Evolutionary conservation across 164 flowering plant genomes (phyloP).

Genomic region (Sextonia rubra): DNA sequence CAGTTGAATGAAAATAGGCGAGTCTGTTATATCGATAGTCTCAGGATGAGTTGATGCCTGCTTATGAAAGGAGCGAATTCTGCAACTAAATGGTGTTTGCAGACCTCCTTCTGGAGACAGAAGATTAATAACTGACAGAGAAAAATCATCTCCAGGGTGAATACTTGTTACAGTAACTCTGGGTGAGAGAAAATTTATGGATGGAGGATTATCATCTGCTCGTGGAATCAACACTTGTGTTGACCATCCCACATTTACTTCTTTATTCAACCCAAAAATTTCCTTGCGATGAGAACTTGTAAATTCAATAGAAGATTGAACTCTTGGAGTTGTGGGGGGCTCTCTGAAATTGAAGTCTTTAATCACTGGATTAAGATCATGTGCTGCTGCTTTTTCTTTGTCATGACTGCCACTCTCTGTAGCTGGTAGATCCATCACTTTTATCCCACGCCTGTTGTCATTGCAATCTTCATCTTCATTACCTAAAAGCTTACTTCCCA

Average conservation of each 20-base stretch:
- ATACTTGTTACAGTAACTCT: slow-evolving; percentile 56
- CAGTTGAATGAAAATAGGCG: slow-evolving; percentile 50
- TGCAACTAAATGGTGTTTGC: slow-evolving; percentile 45
- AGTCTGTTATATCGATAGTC: slow-evolving; percentile 66
- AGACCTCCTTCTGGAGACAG: slow-evolving; percentile 22
- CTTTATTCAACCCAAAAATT: neutral
- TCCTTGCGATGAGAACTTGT: neutral
- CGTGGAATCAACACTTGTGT: slow-evolving; percentile 4
- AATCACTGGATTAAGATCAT: neutral
- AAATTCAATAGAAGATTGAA: neutral
- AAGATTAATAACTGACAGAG: neutral
- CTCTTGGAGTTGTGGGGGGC: neutral
- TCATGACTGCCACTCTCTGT: neutral
- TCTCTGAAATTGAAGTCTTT: neutral
- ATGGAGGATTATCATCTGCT: slow-evolving; percentile 4
- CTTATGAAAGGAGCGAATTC: slow-evolving; percentile 24
- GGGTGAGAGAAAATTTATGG: slow-evolving; percentile 11
- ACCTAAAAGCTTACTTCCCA: slow-evolving; percentile 12
- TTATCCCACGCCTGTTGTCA: neutral
- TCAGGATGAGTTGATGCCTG: slow-evolving; percentile 30
- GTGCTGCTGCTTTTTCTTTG: neutral
- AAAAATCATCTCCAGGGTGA: slow-evolving; percentile 17
- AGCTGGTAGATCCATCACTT: too few relatives aligned
- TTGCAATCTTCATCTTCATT: slow-evolving; percentile 19
- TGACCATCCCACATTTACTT: neutral